Percentiles rank a stretch among this genome's conserved stretches.
These are phyloP conservation scores for Fusarium sp. DNA, from an alignment of 2,329 filamentous ascomycete species.

Conservation along the genomic window DNA sequence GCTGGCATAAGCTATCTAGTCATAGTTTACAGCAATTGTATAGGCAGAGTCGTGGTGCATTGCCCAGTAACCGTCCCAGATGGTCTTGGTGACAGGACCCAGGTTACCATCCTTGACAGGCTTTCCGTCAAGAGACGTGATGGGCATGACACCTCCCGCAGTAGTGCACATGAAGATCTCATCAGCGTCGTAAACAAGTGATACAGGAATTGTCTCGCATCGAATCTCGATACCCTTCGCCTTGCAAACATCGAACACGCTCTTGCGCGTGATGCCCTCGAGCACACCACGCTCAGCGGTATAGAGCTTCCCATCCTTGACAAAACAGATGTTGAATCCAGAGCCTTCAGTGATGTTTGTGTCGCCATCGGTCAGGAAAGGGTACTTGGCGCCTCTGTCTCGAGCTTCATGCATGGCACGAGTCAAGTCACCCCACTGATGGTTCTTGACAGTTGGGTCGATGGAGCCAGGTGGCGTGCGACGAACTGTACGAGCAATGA, in stretches of 20 bases:
- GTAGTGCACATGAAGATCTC: conserved; percentile 66
- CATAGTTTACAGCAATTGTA: conserved; percentile 51
- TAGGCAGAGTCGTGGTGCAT: conserved; percentile 56
- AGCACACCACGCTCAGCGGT: conserved; percentile 61
- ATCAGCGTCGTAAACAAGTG: conserved; percentile 53
- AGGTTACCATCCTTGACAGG: conserved; percentile 55
- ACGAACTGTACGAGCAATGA: conserved; percentile 59
- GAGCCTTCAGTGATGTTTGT: conserved; percentile 61
- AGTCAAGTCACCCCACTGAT: conserved; percentile 62
- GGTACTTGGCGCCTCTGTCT: conserved; percentile 59
- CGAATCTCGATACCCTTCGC: conserved; percentile 49
- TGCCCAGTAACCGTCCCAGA: conserved; percentile 61
- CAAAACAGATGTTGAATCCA: conserved; percentile 59
- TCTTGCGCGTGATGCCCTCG: conserved; percentile 61
- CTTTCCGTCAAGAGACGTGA: conserved; percentile 58
- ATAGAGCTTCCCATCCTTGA: conserved; percentile 58
- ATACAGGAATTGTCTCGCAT: neutral
- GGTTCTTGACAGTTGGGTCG: conserved; percentile 64
- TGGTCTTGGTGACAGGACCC: conserved; percentile 58
- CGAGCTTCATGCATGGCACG: conserved; percentile 58
- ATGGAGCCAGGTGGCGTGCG: conserved; percentile 58
- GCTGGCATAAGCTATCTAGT: neutral
- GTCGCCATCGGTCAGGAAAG: conserved; percentile 63
- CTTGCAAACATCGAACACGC: conserved; percentile 58
- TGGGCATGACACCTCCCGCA: conserved; percentile 64